phyloP scores from a whole-genome alignment of 306 rosid genomes.

The Chamaecrista fasciculata region DNA sequence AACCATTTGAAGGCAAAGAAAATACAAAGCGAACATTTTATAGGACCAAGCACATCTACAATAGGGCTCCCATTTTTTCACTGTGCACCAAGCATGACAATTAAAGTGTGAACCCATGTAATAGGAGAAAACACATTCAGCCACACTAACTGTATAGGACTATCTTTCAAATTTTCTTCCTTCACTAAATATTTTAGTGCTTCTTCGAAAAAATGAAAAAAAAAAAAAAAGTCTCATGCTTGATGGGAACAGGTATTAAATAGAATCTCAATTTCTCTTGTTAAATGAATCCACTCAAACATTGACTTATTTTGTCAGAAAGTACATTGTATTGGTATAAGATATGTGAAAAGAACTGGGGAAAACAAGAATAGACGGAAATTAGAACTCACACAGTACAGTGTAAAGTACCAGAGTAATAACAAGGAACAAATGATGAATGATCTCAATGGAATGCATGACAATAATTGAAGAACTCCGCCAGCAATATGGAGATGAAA shows the following conservation, averaged over 20 bases:
- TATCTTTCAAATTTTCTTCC: not conserved
- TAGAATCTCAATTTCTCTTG: not conserved
- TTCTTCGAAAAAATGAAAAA: not conserved
- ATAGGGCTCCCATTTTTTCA: not conserved
- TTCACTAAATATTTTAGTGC: not conserved
- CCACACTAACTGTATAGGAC: constrained; percentile 10
- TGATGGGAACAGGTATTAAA: not conserved
- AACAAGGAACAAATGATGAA: not conserved
- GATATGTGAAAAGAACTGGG: not conserved
- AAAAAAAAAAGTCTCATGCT: not conserved
- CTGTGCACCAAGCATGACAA: not conserved
- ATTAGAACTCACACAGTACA: not conserved
- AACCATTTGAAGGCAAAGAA: not conserved
- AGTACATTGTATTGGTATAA: not conserved
- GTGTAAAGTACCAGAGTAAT: not conserved
- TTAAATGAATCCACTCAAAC: not conserved
- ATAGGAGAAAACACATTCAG: not conserved
- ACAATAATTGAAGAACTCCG: not conserved
- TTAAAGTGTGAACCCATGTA: not conserved
- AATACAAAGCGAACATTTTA: not conserved
- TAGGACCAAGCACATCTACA: not conserved
- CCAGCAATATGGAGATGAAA: not conserved
- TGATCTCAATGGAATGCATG: not conserved
- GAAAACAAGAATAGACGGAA: not conserved
- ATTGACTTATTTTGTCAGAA: not conserved